Conservation (phyloP, 2,329 filamentous ascomycete genomes). For the Beauveria brongniartii region DNA sequence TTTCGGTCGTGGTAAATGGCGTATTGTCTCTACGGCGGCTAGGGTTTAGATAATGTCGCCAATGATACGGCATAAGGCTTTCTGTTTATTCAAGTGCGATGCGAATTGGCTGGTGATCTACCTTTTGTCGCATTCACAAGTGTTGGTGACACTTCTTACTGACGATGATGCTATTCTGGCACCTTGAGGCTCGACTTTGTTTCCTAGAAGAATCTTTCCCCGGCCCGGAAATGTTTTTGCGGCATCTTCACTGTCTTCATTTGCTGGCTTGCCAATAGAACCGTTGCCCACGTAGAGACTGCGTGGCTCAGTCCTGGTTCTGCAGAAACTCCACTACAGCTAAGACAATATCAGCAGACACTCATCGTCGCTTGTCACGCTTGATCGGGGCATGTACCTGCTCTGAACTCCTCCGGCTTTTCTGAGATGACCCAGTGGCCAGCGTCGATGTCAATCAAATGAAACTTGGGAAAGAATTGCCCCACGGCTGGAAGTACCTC, state of each 20-base stretch:
- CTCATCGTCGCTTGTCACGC: background rate
- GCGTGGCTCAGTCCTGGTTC: slow-evolving; percentile 34
- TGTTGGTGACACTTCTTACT: too few species aligned
- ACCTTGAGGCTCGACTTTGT: too few species aligned
- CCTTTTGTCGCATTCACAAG: too few species aligned
- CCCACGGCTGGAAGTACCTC: slow-evolving; percentile 73
- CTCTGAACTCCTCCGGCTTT: slow-evolving; percentile 69
- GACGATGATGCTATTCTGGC: too few species aligned
- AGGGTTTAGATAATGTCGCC: slow-evolving; percentile 32
- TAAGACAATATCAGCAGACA: slow-evolving; percentile 21
- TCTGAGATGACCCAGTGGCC: slow-evolving; percentile 91
- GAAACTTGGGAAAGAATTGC: slow-evolving; percentile 72
- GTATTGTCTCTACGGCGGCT: slow-evolving; percentile 35
- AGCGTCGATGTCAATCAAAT: slow-evolving; percentile 63
- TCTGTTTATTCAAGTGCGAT: background rate
- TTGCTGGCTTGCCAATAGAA: background rate
- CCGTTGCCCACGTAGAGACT: too few species aligned
- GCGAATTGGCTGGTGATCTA: background rate
- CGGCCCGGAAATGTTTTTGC: too few species aligned
- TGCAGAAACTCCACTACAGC: slow-evolving; percentile 57
- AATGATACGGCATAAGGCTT: slow-evolving; percentile 27
- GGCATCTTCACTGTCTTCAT: too few species aligned
- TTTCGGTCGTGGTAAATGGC: slow-evolving; percentile 37
- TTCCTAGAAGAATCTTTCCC: background rate
- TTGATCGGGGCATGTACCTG: slow-evolving; percentile 40